Percentiles rank a stretch among this genome's conserved stretches.
Evolutionary conservation across 192 early-diverging fungal genomes (phyloP).

Genomic region (Kickxella alabastrina): DNA sequence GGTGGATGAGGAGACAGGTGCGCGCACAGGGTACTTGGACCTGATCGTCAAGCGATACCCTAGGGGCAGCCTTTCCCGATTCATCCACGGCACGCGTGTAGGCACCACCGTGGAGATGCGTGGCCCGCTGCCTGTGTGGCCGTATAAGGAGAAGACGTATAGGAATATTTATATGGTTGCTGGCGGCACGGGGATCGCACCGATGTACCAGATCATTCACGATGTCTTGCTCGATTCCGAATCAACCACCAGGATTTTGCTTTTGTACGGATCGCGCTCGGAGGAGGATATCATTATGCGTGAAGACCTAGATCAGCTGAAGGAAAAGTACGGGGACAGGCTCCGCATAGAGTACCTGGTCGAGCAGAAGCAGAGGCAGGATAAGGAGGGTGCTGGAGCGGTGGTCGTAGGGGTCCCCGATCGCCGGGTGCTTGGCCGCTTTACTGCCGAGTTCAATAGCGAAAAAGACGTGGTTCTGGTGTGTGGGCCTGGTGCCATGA

Average conservation of each 20-base stretch:
- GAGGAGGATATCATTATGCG: constrained; percentile 56
- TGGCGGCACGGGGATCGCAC: constrained; percentile 78
- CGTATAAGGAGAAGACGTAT: constrained; percentile 15
- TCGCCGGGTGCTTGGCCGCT: constrained; percentile 15
- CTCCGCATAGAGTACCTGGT: constrained; percentile 53
- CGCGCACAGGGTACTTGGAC: constrained; percentile 52
- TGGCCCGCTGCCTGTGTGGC: constrained; percentile 60
- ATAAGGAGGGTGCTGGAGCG: too few relatives aligned
- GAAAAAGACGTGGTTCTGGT: constrained; percentile 52
- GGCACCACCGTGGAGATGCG: constrained; percentile 62
- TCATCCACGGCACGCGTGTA: constrained; percentile 51
- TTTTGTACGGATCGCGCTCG: constrained; percentile 33
- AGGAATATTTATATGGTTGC: constrained; percentile 52
- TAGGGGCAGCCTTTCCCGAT: constrained; percentile 62
- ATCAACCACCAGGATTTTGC: constrained; percentile 37
- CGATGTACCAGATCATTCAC: constrained; percentile 62
- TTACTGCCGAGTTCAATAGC: constrained; percentile 28
- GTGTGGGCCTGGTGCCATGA: constrained; percentile 65
- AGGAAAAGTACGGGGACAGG: constrained; percentile 33
- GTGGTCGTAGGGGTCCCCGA: constrained; percentile 12
- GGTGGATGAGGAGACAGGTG: constrained; percentile 21
- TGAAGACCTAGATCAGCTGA: constrained; percentile 54
- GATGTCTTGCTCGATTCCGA: constrained; percentile 42
- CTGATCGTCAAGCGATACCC: constrained; percentile 65
- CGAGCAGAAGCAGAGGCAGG: constrained; percentile 28